A percentile compares a stretch with the other conserved stretches of the same genome.
phyloP scores from a whole-genome alignment of 2,329 filamentous ascomycete species.

The Rachicladosporium sp. region DNA sequence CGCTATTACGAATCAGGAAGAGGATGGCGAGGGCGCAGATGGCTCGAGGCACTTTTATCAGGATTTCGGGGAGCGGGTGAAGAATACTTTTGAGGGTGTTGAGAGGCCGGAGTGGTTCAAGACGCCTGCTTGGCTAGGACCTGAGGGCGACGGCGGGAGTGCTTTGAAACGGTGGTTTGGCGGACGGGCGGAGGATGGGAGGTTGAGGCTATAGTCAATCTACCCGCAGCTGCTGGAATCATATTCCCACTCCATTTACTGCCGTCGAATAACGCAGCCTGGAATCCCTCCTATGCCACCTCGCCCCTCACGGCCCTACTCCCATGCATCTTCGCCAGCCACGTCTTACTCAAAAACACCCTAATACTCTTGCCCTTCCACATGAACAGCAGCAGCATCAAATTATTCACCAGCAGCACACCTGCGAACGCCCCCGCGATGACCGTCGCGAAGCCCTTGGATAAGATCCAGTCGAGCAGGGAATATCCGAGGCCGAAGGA shows the following conservation, averaged over 20 bases:
- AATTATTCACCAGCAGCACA: constrained; percentile 23
- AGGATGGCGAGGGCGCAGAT: constrained; percentile 53
- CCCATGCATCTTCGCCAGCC: too few species aligned
- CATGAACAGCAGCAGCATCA: constrained; percentile 24
- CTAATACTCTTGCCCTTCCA: constrained; percentile 22
- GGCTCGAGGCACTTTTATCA: constrained; percentile 56
- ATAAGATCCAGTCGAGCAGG: constrained; percentile 24
- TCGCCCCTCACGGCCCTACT: too few species aligned
- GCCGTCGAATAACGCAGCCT: too few species aligned
- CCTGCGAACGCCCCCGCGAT: constrained; percentile 24
- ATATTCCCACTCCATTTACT: too few species aligned
- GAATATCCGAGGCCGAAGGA: constrained; percentile 21
- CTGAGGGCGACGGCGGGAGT: constrained; percentile 18
- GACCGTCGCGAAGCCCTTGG: constrained; percentile 21
- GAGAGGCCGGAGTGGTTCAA: constrained; percentile 74
- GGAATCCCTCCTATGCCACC: too few species aligned
- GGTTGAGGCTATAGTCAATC: constrained; percentile 19
- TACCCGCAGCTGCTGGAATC: too few species aligned
- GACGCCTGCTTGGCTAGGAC: constrained; percentile 70
- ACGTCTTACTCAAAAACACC: constrained; percentile 9
- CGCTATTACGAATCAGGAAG: constrained; percentile 19
- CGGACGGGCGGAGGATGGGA: constrained; percentile 18
- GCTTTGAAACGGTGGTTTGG: constrained; percentile 23
- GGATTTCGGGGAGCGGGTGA: constrained; percentile 70
- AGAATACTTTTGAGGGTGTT: constrained; percentile 80